Base-by-base conservation (phyloP, 371 early-diverging fungal species). In the Choanephora cucurbitarum region DNA sequence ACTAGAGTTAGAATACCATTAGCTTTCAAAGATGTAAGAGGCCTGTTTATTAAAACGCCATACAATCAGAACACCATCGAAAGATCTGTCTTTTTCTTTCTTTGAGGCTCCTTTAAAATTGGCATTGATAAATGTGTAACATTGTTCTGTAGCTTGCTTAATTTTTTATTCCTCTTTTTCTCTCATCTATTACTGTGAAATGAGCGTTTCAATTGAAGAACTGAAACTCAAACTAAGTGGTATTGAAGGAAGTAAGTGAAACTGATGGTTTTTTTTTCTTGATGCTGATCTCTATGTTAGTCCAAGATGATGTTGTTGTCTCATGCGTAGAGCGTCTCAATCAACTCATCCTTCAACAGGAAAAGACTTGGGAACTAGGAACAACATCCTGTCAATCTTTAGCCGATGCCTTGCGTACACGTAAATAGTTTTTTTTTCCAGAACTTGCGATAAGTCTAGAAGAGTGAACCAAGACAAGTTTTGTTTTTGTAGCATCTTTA, bases 401-500 rank as follows among this genome's bases (percentile, higher is more conserved):
- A 10, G 66, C 62, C 18, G 61, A 66, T 44, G 48, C 49, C 2
- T 53, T 54, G 17, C 49, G 66, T 9, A 33, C 46, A 46, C 61
- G 66, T 66, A 15, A 28, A n/a, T n/a, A 7, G 7, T 7, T 28
- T 28, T 28, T 28, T 28, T 28, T 28, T 28, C 10, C 17, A 10
- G 23, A 32, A 33, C 5, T 15, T 23, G 17, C 1, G 1, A 19
- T 24, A n/a, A n/a, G n/a, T n/a, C n/a, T n/a, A 42, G 4, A 31
- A 21, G 8, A 33, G 15, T 13, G 24, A n/a, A 8, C 7, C 9
- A 14, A 49, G 17, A 13, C 22, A 32, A 1, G 28, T 13, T 11
- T 5, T 28, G 6, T 7, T 28, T 23, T 5, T 19, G 2, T 65
- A 84, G 85, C 71, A 42, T 51, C 73, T 15, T 59, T 72, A 9